These are phyloP conservation scores for Penicillium manginii DNA, from an alignment of 495 filamentous ascomycete genomes.

Conservation along the genomic window DNA sequence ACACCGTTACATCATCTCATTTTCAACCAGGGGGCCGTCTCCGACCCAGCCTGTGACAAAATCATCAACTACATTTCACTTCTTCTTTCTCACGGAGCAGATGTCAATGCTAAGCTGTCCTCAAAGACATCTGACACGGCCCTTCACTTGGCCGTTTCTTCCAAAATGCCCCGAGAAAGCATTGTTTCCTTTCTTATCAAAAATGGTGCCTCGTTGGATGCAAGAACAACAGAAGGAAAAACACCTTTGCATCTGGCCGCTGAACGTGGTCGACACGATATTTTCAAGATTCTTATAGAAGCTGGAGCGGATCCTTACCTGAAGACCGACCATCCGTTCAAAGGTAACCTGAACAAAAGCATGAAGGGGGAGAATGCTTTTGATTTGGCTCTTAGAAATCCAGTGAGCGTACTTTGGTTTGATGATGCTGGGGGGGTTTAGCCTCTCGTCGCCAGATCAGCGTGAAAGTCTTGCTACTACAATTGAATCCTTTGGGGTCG, in stretches of 20 bases:
- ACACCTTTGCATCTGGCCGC: conserved; percentile 46
- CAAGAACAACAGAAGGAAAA: conserved; percentile 32
- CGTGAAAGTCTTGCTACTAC: too few species aligned
- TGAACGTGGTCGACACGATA: conserved; percentile 31
- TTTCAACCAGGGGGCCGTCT: too few species aligned
- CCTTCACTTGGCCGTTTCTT: conserved; percentile 32
- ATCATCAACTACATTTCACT: conserved; percentile 29
- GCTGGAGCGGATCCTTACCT: conserved; percentile 33
- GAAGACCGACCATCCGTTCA: conserved; percentile 4
- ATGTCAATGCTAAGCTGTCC: conserved; percentile 23
- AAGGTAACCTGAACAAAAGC: too few species aligned
- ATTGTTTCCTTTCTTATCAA: conserved; percentile 35
- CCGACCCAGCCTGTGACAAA: conserved; percentile 13
- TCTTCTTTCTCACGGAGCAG: conserved; percentile 28
- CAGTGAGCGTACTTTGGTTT: too few species aligned
- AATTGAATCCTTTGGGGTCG: too few species aligned
- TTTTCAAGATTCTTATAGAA: conserved; percentile 33
- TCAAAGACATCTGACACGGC: conserved; percentile 27
- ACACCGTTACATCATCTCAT: too few species aligned
- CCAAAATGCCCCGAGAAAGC: conserved; percentile 18
- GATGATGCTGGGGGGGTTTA: too few species aligned
- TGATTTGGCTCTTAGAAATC: too few species aligned
- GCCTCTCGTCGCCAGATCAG: too few species aligned
- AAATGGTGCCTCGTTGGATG: conserved; percentile 35
- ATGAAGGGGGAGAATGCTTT: too few species aligned